Evolutionary conservation across 257 asterid species (phyloP).

Genomic region (Fraxinus quadrangulata): DNA sequence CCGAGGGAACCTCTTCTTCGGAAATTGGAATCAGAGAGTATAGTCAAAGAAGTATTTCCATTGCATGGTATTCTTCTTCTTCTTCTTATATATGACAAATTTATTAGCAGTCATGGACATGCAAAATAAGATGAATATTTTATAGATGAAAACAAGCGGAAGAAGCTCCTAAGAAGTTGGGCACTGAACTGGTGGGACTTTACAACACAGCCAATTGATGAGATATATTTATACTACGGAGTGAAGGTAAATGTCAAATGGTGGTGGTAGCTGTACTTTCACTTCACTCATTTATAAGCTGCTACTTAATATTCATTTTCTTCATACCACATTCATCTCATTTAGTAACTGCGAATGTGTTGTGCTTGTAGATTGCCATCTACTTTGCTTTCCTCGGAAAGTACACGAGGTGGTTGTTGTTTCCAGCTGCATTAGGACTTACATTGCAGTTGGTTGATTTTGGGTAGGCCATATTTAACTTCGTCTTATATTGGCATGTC

Average conservation of each 20-base stretch:
- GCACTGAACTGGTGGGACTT: slow-evolving; percentile 90
- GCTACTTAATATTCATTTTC: slow-evolving; percentile 21
- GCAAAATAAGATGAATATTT: slow-evolving; percentile 15
- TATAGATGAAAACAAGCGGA: slow-evolving; percentile 75
- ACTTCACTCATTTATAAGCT: not conserved
- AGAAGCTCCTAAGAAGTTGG: slow-evolving; percentile 87
- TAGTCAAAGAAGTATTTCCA: slow-evolving; percentile 84
- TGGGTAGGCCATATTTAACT: slow-evolving; percentile 56
- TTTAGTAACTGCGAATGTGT: slow-evolving; percentile 2
- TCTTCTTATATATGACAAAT: slow-evolving; percentile 13
- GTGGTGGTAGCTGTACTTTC: not conserved
- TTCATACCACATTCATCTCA: not conserved
- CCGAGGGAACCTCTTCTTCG: slow-evolving; percentile 64
- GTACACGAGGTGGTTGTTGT: slow-evolving; percentile 90
- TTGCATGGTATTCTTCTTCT: slow-evolving; percentile 64
- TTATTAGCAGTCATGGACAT: slow-evolving; percentile 21
- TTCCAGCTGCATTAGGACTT: slow-evolving; percentile 87
- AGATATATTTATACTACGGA: slow-evolving; percentile 82
- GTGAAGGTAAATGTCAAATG: slow-evolving; percentile 55
- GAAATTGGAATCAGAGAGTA: slow-evolving; percentile 56
- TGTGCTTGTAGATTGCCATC: slow-evolving; percentile 67
- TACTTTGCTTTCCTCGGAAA: slow-evolving; percentile 91
- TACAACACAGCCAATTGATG: slow-evolving; percentile 89
- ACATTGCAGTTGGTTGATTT: slow-evolving; percentile 74
- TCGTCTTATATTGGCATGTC: not conserved